Conservation (phyloP, 768 basidiomycete species). For the Hysterangium stoloniferum region DNA sequence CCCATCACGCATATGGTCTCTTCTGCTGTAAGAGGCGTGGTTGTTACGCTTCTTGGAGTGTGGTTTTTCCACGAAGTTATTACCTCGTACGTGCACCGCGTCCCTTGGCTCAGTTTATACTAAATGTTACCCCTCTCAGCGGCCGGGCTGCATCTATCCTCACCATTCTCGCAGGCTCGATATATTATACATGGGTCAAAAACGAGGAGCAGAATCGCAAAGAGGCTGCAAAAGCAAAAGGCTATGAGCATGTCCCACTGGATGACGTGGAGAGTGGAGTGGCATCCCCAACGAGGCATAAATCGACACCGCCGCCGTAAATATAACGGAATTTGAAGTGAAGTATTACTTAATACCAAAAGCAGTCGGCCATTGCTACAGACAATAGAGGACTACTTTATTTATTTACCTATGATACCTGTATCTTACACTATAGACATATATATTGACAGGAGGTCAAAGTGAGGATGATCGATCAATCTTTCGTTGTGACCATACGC, state of each 20-base stretch:
- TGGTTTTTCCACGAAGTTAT: conserved; percentile 79
- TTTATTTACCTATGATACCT: too few relatives aligned
- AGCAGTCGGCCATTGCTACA: too few relatives aligned
- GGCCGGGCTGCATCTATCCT: conserved; percentile 77
- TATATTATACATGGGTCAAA: conserved; percentile 87
- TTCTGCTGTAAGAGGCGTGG: conserved; percentile 90
- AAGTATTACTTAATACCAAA: too few relatives aligned
- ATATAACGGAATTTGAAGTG: too few relatives aligned
- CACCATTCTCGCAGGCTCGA: conserved; percentile 73
- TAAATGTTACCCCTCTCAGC: conserved; percentile 30
- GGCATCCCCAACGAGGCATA: too few relatives aligned
- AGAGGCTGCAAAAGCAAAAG: conserved; percentile 15
- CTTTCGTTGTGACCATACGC: too few relatives aligned
- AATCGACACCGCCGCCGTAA: too few relatives aligned
- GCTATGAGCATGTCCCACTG: conserved; percentile 57
- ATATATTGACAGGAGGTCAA: too few relatives aligned
- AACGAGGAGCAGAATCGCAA: conserved; percentile 50
- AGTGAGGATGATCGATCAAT: too few relatives aligned
- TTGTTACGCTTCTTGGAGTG: conserved; percentile 77
- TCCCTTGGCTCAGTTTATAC: neutral
- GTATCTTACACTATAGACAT: too few relatives aligned
- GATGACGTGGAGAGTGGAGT: conserved; percentile 55
- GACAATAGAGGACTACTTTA: too few relatives aligned
- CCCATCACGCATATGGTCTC: conserved; percentile 98
- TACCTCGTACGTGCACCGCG: conserved; percentile 47